A percentile compares a stretch with the other conserved stretches of the same genome.
Evolutionary conservation across 2,329 filamentous ascomycete genomes (phyloP).

Genomic region (Chaetomium sp.): DNA sequence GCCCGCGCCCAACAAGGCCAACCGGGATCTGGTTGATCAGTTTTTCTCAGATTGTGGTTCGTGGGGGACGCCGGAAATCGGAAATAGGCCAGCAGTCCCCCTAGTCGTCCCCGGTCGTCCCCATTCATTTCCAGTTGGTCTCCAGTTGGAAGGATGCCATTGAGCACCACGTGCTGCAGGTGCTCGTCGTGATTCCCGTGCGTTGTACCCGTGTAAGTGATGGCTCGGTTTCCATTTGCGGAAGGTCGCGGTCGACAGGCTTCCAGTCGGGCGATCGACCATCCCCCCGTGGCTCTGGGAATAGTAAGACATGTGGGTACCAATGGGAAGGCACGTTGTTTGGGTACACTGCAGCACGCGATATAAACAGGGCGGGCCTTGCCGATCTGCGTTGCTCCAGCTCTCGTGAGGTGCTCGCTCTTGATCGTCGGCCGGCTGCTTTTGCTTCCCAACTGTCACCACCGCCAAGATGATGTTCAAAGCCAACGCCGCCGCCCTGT

Average conservation of each 20-base stretch:
- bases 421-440: constrained; percentile 9
- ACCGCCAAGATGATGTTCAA: constrained; percentile 32
- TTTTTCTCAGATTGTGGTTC: background rate
- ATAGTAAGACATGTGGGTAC: constrained; percentile 16
- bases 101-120: too few relatives aligned
- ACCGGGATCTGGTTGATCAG: background rate
- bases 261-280: constrained; percentile 10
- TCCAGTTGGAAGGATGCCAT: background rate
- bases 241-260: constrained; percentile 12
- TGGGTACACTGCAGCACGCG: constrained; percentile 4
- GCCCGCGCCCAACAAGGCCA: constrained; percentile 9
- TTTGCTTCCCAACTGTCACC: background rate
- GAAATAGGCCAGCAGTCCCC: background rate
- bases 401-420: constrained; percentile 11
- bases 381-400: constrained; percentile 4
- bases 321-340: constrained; percentile 14
- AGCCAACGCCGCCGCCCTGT: constrained; percentile 32
- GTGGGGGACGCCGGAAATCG: constrained; percentile 2
- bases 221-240: constrained; percentile 8
- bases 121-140: too few relatives aligned
- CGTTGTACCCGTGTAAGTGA: background rate
- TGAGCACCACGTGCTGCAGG: constrained; percentile 25
- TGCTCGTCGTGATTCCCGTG: constrained; percentile 23
- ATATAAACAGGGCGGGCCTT: constrained; percentile 19
- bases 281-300: constrained; percentile 12